Conservation (phyloP, 164 flowering plant genomes). For the Vitis vinifera region ASM3070453v1 NC_081817.1:26535001-26535500, state of each 20-base stretch:
- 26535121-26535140: conserved; percentile 57
- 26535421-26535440: conserved; percentile 31
- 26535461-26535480: conserved; percentile 41
- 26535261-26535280: conserved; percentile 23
- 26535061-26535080: too few species aligned
- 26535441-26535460: conserved; percentile 32
- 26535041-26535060: too few species aligned
- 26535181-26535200: not conserved
- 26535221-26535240: not conserved
- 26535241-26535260: conserved; percentile 22
- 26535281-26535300: conserved; percentile 32
- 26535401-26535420: conserved; percentile 35
- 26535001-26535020: too few species aligned
- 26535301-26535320: conserved; percentile 46
- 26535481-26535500: conserved; percentile 45
- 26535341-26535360: conserved; percentile 35
- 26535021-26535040: too few species aligned
- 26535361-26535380: conserved; percentile 31
- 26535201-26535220: not conserved
- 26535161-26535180: conserved; percentile 56
- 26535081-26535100: not conserved
- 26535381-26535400: conserved; percentile 48
- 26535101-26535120: conserved; percentile 36
- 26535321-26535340: conserved; percentile 50
- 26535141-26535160: conserved; percentile 64